Conservation (phyloP, 2,329 filamentous ascomycete genomes). For the Fusarium buxicola region DNA sequence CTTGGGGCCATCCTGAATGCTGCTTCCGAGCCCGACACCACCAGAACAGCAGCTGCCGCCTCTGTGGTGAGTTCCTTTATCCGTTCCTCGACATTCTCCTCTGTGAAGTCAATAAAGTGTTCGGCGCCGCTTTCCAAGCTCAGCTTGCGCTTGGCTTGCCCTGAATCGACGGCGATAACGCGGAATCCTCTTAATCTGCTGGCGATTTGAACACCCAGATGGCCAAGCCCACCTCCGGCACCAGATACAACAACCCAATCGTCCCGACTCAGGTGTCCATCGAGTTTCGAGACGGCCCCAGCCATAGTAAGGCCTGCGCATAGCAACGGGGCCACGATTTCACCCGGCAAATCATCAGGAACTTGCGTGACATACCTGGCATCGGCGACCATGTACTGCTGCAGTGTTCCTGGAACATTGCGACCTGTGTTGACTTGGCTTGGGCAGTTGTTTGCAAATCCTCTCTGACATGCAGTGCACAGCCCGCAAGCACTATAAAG, state of each 20-base stretch:
- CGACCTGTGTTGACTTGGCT: constrained; percentile 56
- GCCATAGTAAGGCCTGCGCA: constrained; percentile 51
- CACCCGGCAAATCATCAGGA: constrained; percentile 30
- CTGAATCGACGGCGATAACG: constrained; percentile 48
- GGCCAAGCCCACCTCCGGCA: constrained; percentile 49
- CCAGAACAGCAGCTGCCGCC: constrained; percentile 44
- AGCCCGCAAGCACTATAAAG: constrained; percentile 55
- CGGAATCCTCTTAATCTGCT: constrained; percentile 29
- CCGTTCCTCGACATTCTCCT: constrained; percentile 32
- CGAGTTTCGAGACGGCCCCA: constrained; percentile 41
- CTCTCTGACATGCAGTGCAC: constrained; percentile 52
- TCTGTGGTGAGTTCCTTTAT: constrained; percentile 45
- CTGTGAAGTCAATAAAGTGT: constrained; percentile 45
- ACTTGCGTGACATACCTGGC: constrained; percentile 45
- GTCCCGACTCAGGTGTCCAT: constrained; percentile 1
- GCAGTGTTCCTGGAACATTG: constrained; percentile 49
- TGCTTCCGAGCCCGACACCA: constrained; percentile 43
- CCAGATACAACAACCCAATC: constrained; percentile 51
- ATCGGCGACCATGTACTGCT: constrained; percentile 49
- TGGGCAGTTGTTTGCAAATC: constrained; percentile 54
- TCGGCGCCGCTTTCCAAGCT: constrained; percentile 43
- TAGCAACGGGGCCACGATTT: constrained; percentile 46
- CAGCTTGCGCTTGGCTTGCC: constrained; percentile 35
- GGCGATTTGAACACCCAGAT: constrained; percentile 50
- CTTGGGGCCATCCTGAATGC: constrained; percentile 42